Conservation (phyloP, 805 yeast genomes). For the Vanderwaltozyma tropicalis region DNA sequence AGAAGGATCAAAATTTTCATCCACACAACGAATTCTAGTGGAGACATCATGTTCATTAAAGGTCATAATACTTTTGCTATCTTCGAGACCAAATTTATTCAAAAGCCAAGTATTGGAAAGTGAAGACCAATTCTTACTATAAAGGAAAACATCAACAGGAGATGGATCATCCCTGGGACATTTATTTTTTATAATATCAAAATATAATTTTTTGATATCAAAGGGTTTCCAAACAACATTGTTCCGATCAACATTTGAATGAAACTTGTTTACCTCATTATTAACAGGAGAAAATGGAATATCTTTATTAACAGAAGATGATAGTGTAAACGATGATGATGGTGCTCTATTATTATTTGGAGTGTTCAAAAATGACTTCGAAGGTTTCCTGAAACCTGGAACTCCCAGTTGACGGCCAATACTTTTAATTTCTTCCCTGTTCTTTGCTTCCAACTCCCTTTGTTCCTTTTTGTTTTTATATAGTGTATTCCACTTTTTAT, state of each 20-base stretch:
- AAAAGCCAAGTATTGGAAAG: conserved; percentile 27
- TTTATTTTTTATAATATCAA: conserved; percentile 12
- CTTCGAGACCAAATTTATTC: conserved; percentile 24
- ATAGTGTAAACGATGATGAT: conserved; percentile 12
- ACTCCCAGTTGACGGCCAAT: conserved; percentile 31
- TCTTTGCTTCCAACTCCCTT: conserved; percentile 28
- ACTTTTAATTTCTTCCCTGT: conserved; percentile 31
- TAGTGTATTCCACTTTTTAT: conserved; percentile 27
- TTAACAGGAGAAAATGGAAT: conserved; percentile 15
- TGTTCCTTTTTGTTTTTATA: conserved; percentile 19
- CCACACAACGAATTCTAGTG: conserved; percentile 17
- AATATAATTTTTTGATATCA: conserved; percentile 30
- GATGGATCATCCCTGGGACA: neutral
- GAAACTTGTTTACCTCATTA: conserved; percentile 24
- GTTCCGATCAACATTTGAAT: conserved; percentile 27
- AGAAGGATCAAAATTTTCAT: conserved; percentile 16
- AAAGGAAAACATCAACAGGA: conserved; percentile 15
- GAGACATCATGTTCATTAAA: conserved; percentile 2
- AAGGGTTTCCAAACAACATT: conserved; percentile 40
- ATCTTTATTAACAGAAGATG: conserved; percentile 16
- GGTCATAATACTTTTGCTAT: conserved; percentile 1
- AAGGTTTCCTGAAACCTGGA: conserved; percentile 14
- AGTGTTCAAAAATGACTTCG: conserved; percentile 15
- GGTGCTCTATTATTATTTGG: conserved; percentile 7
- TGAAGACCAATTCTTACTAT: conserved; percentile 19